phyloP scores from a whole-genome alignment of 2,329 filamentous ascomycete species.

The Clonostachys rhizophaga region DNA sequence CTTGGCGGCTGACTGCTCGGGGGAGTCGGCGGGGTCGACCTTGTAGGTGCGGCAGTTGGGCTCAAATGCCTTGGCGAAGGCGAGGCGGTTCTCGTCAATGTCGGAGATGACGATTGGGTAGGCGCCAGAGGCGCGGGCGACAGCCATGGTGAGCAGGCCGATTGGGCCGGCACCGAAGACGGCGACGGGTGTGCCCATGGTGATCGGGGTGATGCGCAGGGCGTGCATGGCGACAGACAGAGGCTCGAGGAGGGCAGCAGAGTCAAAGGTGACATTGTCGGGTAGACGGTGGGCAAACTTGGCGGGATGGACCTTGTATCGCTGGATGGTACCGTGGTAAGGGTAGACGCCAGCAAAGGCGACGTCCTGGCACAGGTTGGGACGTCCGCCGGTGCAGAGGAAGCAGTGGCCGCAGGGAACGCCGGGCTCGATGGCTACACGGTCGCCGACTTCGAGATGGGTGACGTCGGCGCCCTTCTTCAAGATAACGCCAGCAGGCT shows the following conservation, averaged over 20 bases:
- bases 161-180: conserved; percentile 62
- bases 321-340: conserved; percentile 54
- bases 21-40: not conserved
- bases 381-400: conserved; percentile 49
- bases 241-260: conserved; percentile 61
- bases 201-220: conserved; percentile 47
- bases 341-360: conserved; percentile 55
- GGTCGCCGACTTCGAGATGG: conserved; percentile 31
- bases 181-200: conserved; percentile 48
- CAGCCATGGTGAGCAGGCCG: conserved; percentile 54
- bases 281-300: conserved; percentile 53
- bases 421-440: conserved; percentile 60
- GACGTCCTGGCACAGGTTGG: conserved; percentile 58
- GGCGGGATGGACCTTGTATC: conserved; percentile 52
- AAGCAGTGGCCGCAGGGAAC: conserved; percentile 56
- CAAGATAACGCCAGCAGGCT: conserved; percentile 57
- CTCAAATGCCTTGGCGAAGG: conserved; percentile 1
- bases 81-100: conserved; percentile 31
- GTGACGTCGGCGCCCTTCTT: not conserved
- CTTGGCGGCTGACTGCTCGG: conserved; percentile 1
- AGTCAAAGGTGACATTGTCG: conserved; percentile 47
- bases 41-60: conserved; percentile 3
- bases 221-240: conserved; percentile 59
- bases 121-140: conserved; percentile 56
- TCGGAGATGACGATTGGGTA: conserved; percentile 62